Conservation (phyloP, 345 rosid genomes). For the Camelina laxa region DNA sequence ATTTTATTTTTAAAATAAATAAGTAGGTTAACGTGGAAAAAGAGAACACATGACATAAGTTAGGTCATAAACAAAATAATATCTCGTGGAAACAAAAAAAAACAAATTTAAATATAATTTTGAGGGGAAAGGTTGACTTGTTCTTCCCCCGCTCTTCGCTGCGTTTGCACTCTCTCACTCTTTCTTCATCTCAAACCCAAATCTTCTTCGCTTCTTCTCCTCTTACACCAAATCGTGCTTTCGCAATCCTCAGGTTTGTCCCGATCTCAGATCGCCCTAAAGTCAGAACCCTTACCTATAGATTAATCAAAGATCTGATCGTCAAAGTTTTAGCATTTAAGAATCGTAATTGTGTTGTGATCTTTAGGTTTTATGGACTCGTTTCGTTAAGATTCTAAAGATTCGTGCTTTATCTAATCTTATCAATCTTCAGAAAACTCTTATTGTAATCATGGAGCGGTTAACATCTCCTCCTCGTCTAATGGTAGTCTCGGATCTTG, state of each 20-base stretch:
- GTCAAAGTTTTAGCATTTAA: background rate
- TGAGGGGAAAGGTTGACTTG: conserved; percentile 30
- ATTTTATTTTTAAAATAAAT: background rate
- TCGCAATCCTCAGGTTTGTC: conserved; percentile 23
- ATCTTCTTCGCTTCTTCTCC: conserved; percentile 15
- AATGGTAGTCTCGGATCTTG: conserved; percentile 97
- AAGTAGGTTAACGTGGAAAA: background rate
- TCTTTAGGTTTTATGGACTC: background rate
- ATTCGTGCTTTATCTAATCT: background rate
- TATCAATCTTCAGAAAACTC: conserved; percentile 19
- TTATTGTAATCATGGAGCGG: conserved; percentile 65
- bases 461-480: conserved; percentile 67
- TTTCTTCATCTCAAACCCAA: background rate
- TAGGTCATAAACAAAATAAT: background rate
- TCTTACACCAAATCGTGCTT: conserved; percentile 6
- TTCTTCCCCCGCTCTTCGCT: conserved; percentile 37
- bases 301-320: background rate
- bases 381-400: background rate
- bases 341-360: background rate
- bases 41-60: background rate
- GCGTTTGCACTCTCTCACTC: conserved; percentile 10
- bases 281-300: background rate
- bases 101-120: conserved; percentile 11
- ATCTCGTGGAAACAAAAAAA: conserved; percentile 4
- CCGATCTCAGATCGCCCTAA: conserved; percentile 1